Evolutionary conservation across 441 rosid species (phyloP).

Genomic region (Dalechampia spathulata): DNA sequence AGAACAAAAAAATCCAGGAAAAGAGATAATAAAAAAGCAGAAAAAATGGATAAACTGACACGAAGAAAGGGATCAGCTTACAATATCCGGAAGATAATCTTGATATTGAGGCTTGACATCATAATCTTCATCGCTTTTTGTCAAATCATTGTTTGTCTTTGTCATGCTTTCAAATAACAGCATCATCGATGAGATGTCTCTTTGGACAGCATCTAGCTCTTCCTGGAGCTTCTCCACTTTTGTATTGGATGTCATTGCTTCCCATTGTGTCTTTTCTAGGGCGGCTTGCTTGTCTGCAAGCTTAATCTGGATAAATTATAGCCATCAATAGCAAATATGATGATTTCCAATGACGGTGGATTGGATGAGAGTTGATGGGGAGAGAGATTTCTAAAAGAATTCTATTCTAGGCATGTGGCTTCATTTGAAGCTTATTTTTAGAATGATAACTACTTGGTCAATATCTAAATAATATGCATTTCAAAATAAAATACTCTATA

Average conservation of each 20-base stretch:
- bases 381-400: not conserved
- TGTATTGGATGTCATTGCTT: slow-evolving; percentile 58
- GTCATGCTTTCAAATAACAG: slow-evolving; percentile 47
- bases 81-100: slow-evolving; percentile 52
- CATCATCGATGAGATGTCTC: slow-evolving; percentile 51
- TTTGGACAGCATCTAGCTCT: slow-evolving; percentile 51
- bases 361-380: not conserved
- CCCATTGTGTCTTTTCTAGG: slow-evolving; percentile 89
- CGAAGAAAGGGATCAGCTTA: slow-evolving; percentile 27
- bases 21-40: not conserved
- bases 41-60: not conserved
- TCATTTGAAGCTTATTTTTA: slow-evolving; percentile 2
- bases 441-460: not conserved
- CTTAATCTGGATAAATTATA: slow-evolving; percentile 45
- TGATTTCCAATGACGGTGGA: not conserved
- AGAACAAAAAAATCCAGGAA: not conserved
- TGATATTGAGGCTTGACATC: slow-evolving; percentile 42
- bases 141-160: slow-evolving; percentile 30
- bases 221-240: slow-evolving; percentile 67
- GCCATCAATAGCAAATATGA: not conserved
- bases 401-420: slow-evolving; percentile 1
- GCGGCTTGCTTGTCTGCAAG: slow-evolving; percentile 97
- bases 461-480: not conserved
- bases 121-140: slow-evolving; percentile 34
- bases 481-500: too few relatives aligned